phyloP scores from a whole-genome alignment of 495 filamentous ascomycete genomes.

The Lophiostoma macrostomum region DNA sequence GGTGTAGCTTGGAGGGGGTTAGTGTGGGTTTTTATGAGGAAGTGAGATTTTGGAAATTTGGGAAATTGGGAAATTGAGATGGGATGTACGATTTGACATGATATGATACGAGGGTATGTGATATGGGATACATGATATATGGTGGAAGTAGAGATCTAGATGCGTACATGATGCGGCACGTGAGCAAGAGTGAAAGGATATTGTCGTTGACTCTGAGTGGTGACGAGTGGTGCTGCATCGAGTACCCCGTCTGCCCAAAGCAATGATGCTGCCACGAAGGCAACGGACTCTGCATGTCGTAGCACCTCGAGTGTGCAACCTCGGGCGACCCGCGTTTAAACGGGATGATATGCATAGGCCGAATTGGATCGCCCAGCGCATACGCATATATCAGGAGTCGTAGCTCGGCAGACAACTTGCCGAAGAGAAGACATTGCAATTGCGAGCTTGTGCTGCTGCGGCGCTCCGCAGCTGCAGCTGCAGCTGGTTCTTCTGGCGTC shows the following conservation, averaged over 20 bases:
- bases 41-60: too few species aligned
- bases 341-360: constrained; percentile 9
- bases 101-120: too few species aligned
- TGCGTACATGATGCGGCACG: constrained; percentile 10
- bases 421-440: constrained; percentile 4
- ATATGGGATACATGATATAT: too few species aligned
- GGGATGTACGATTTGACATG: too few species aligned
- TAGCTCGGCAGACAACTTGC: constrained; percentile 6
- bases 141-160: background rate
- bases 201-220: background rate
- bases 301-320: background rate
- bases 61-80: too few species aligned
- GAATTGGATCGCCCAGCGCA: constrained; percentile 3
- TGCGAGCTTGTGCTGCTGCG: too few species aligned
- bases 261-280: constrained; percentile 22
- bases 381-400: constrained; percentile 12
- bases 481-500: too few species aligned
- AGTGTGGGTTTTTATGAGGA: too few species aligned
- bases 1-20: background rate
- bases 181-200: constrained; percentile 1
- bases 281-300: constrained; percentile 1
- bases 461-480: too few species aligned
- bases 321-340: constrained; percentile 1
- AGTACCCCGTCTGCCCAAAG: constrained; percentile 1
- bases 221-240: background rate